A percentile compares a stretch with the other conserved stretches of the same genome.
phyloP scores from a whole-genome alignment of 2,329 filamentous ascomycete genomes.

The Macrophomina pseudophaseolina region DNA sequence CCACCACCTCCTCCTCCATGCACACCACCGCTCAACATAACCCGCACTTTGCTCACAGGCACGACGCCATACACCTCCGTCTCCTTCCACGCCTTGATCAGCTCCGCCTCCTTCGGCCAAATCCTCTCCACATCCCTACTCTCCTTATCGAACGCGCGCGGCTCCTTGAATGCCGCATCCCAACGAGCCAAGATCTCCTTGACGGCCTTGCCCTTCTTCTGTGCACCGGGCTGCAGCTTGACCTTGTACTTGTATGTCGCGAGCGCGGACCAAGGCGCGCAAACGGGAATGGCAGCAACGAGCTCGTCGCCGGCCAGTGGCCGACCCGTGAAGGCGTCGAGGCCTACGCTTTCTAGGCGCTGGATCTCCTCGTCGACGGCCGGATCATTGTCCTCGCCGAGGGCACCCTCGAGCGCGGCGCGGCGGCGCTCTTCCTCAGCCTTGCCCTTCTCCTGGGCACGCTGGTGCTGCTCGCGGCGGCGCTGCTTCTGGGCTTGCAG shows the following conservation, averaged over 20 bases:
- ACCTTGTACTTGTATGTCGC: slow-evolving; percentile 87
- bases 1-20: slow-evolving; percentile 34
- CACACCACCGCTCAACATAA: slow-evolving; percentile 68
- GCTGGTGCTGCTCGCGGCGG: slow-evolving; percentile 78
- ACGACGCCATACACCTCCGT: slow-evolving; percentile 82
- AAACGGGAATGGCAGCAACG: slow-evolving; percentile 66
- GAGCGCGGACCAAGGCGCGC: slow-evolving; percentile 67
- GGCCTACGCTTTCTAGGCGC: slow-evolving; percentile 56
- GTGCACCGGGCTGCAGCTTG: slow-evolving; percentile 86
- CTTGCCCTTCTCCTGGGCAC: slow-evolving; percentile 74
- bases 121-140: slow-evolving; percentile 70
- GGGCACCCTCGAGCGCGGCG: slow-evolving; percentile 37
- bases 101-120: slow-evolving; percentile 84
- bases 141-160: slow-evolving; percentile 50
- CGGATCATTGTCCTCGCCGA: slow-evolving; percentile 33
- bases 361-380: slow-evolving; percentile 66
- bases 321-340: slow-evolving; percentile 77
- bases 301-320: slow-evolving; percentile 84
- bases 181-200: slow-evolving; percentile 87
- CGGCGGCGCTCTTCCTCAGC: slow-evolving; percentile 75
- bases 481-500: slow-evolving; percentile 73
- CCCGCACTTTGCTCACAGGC: slow-evolving; percentile 77
- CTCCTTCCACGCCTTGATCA: slow-evolving; percentile 79
- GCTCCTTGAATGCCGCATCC: slow-evolving; percentile 66
- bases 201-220: slow-evolving; percentile 94